Evolutionary conservation across 192 early-diverging fungal genomes (phyloP).

Genomic region (Fimicolochytrium jonesii): DNA sequence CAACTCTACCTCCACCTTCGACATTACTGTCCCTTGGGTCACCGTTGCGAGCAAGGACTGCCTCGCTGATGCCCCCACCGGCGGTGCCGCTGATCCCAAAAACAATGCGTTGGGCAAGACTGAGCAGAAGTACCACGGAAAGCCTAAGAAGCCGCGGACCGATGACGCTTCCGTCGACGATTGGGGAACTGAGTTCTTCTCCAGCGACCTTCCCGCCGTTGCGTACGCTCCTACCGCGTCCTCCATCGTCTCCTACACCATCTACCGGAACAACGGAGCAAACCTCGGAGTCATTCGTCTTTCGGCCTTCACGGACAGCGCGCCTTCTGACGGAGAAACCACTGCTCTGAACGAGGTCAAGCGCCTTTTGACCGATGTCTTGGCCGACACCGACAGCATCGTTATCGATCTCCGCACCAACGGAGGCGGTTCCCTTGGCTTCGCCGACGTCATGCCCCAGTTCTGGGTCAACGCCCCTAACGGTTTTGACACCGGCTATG

Average conservation of each 20-base stretch:
- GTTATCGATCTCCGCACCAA: slow-evolving; percentile 24
- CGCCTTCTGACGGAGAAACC: slow-evolving; percentile 5
- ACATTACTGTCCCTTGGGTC: slow-evolving; percentile 8
- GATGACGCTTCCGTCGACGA: not conserved
- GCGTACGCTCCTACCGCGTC: slow-evolving; percentile 1
- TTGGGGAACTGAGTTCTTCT: not conserved
- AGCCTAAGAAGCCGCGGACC: not conserved
- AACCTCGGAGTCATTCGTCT: slow-evolving; percentile 29
- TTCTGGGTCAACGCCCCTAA: slow-evolving; percentile 5
- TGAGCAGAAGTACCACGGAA: not conserved
- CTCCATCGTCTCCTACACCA: slow-evolving; percentile 9
- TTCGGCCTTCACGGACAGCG: not conserved
- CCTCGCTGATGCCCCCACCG: slow-evolving; percentile 9
- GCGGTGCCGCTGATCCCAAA: not conserved
- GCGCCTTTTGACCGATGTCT: slow-evolving; percentile 16
- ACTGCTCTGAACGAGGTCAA: not conserved
- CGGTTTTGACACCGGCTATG: not conserved
- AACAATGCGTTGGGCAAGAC: not conserved
- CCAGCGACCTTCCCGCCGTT: not conserved
- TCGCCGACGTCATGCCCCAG: slow-evolving; percentile 20
- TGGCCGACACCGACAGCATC: slow-evolving; percentile 16
- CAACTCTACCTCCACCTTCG: not conserved
- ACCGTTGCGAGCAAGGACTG: not conserved
- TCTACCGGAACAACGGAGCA: slow-evolving; percentile 1
- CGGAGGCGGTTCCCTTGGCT: slow-evolving; percentile 9